Percentiles rank a stretch among this genome's conserved stretches.
These are phyloP conservation scores for Candida broadrunensis DNA, from an alignment of 805 yeast species.

Conservation along the genomic window DNA sequence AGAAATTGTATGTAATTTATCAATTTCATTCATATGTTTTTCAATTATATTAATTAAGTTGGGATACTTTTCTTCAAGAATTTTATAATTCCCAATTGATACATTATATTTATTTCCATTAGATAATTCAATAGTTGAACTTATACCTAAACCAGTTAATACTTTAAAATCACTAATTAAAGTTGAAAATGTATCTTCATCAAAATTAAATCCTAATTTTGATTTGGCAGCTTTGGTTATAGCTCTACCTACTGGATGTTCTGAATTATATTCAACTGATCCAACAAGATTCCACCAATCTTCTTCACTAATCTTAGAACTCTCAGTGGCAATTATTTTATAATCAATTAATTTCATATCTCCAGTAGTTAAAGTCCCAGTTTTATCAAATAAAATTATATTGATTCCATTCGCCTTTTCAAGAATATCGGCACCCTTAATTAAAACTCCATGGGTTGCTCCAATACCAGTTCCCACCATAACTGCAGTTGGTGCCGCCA, in stretches of 20 bases:
- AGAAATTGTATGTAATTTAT: slow-evolving; percentile 43
- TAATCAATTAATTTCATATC: slow-evolving; percentile 49
- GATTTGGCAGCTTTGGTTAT: slow-evolving; percentile 41
- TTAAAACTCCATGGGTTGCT: slow-evolving; percentile 81
- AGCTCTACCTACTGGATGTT: slow-evolving; percentile 87
- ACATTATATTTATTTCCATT: slow-evolving; percentile 24
- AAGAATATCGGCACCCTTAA: slow-evolving; percentile 89
- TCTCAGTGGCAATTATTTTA: slow-evolving; percentile 12
- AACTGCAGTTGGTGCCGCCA: slow-evolving; percentile 97
- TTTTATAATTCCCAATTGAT: slow-evolving; percentile 52
- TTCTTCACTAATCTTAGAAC: slow-evolving; percentile 4
- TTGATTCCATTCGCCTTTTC: slow-evolving; percentile 68
- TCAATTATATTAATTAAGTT: slow-evolving; percentile 10
- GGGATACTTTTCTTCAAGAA: slow-evolving; percentile 20
- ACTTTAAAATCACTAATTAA: slow-evolving; percentile 33
- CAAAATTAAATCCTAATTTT: slow-evolving; percentile 24
- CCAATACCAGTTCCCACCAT: slow-evolving; percentile 99
- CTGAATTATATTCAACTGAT: slow-evolving; percentile 65
- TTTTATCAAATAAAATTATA: slow-evolving; percentile 83
- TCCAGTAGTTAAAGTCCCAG: slow-evolving; percentile 93
- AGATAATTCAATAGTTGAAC: slow-evolving; percentile 17
- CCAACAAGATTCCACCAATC: slow-evolving; percentile 55
- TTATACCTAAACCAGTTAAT: slow-evolving; percentile 46
- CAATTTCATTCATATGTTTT: slow-evolving; percentile 7
- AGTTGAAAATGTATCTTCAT: slow-evolving; percentile 28